A percentile compares a stretch with the other conserved stretches of the same genome.
Conservation (phyloP, 2,329 filamentous ascomycete genomes). For the Nectriaceae sp. region DNA sequence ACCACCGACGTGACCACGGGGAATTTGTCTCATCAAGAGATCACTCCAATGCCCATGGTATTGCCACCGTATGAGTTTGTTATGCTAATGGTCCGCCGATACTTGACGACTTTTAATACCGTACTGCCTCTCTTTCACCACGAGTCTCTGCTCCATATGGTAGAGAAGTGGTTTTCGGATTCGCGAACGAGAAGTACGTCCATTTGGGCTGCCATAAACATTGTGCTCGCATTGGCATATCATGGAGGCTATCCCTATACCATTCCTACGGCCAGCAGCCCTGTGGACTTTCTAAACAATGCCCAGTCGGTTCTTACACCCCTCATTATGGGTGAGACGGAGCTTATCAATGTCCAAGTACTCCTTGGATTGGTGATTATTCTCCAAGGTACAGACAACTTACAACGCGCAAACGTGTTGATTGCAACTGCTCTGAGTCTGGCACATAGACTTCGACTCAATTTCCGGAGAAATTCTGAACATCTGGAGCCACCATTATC, state of each 20-base stretch:
- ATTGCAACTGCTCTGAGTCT: slow-evolving; percentile 31
- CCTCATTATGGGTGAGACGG: slow-evolving; percentile 28
- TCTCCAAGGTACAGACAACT: slow-evolving; percentile 26
- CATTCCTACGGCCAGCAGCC: background rate
- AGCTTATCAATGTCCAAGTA: slow-evolving; percentile 30
- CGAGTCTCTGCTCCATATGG: slow-evolving; percentile 11
- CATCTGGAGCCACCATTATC: slow-evolving; percentile 13
- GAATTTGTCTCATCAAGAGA: background rate
- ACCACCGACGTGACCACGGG: background rate
- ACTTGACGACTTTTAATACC: slow-evolving; percentile 16
- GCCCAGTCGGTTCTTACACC: slow-evolving; percentile 30
- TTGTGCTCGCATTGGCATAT: slow-evolving; percentile 13
- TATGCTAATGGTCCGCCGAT: slow-evolving; percentile 11
- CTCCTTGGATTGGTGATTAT: slow-evolving; percentile 31
- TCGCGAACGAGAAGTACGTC: background rate
- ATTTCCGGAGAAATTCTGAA: slow-evolving; percentile 19
- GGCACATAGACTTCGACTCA: slow-evolving; percentile 28
- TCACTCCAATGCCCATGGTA: background rate
- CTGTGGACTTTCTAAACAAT: slow-evolving; percentile 21
- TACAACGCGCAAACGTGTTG: slow-evolving; percentile 25
- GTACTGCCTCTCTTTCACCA: slow-evolving; percentile 19
- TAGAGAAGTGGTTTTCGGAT: slow-evolving; percentile 13
- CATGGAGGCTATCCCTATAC: background rate
- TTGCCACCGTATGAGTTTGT: slow-evolving; percentile 1
- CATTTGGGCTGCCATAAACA: slow-evolving; percentile 23